Evolutionary conservation across 108 stramenopile species (phyloP).

Genomic region (Craspedostauros australis): DNA sequence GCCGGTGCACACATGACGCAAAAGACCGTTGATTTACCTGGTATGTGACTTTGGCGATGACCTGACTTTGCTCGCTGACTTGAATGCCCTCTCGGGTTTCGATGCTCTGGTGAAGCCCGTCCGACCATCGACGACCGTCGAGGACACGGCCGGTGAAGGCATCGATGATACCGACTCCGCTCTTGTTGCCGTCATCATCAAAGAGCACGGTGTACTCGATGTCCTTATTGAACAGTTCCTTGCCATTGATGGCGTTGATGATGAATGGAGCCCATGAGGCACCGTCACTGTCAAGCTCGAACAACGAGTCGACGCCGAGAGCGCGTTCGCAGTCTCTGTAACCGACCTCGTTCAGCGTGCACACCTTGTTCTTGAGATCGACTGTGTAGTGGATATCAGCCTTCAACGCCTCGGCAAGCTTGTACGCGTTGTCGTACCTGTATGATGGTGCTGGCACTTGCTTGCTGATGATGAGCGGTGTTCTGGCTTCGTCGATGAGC

Average conservation of each 20-base stretch:
- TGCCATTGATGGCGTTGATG: conserved; percentile 87
- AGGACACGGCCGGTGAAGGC: conserved; percentile 92
- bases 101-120: conserved; percentile 95
- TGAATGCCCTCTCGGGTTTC: conserved; percentile 92
- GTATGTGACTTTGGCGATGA: conserved; percentile 95
- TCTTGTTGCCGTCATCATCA: conserved; percentile 30
- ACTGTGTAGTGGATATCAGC: conserved; percentile 84
- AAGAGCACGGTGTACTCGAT: conserved; percentile 81
- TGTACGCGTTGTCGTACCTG: conserved; percentile 73
- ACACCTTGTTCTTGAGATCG: conserved; percentile 87
- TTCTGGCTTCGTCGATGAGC: conserved; percentile 94
- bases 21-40: too few species aligned
- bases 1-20: too few species aligned
- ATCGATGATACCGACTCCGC: conserved; percentile 89
- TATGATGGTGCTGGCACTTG: conserved; percentile 79
- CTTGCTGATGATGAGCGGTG: conserved; percentile 93
- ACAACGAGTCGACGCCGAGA: conserved; percentile 75
- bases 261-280: conserved; percentile 88
- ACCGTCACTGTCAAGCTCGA: conserved; percentile 70
- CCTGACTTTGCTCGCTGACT: conserved; percentile 83
- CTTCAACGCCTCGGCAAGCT: conserved; percentile 78
- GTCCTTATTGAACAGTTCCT: conserved; percentile 89
- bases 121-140: conserved; percentile 92
- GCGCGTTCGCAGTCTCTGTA: conserved; percentile 83
- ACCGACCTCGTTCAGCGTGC: conserved; percentile 83